Evolutionary conservation across 1,284 basidiomycete genomes (phyloP).

Genomic region (Ceratobasidium sp.): DNA sequence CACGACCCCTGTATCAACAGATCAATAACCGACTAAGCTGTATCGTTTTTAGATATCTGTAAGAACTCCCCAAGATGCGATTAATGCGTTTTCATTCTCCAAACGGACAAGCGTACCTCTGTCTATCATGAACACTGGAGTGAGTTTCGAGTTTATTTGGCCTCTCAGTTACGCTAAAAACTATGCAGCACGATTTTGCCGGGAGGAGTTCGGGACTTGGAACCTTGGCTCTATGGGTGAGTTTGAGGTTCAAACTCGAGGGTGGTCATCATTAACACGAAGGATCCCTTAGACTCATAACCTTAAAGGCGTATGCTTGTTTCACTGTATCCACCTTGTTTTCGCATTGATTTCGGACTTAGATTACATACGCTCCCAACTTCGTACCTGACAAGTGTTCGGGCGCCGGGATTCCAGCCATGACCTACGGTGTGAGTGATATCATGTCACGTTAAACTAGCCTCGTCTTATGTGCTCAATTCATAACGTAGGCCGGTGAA

Average conservation of each 20-base stretch:
- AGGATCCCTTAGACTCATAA: conserved; percentile 33
- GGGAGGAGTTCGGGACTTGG: conserved; percentile 29
- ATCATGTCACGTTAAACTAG: not conserved
- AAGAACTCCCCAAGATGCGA: conserved; percentile 51
- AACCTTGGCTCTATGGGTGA: conserved; percentile 23
- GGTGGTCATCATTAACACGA: too few relatives aligned
- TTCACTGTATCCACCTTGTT: too few relatives aligned
- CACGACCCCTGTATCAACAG: too few relatives aligned
- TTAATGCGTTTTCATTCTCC: conserved; percentile 55
- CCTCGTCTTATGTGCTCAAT: too few relatives aligned
- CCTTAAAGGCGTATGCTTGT: conserved; percentile 37
- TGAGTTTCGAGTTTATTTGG: not conserved
- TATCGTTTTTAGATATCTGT: conserved; percentile 55
- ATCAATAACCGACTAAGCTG: too few relatives aligned
- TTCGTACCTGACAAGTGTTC: conserved; percentile 31
- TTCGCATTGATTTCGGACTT: not conserved
- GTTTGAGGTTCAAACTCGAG: not conserved
- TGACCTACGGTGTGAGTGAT: conserved; percentile 34
- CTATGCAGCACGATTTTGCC: conserved; percentile 27
- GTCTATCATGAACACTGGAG: conserved; percentile 60
- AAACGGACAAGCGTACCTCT: conserved; percentile 54
- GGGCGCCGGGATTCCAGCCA: conserved; percentile 23
- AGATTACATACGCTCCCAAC: conserved; percentile 37
- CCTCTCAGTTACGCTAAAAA: not conserved
- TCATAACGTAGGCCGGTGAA: conserved; percentile 32